Evolutionary conservation across 345 rosid genomes (phyloP).

Genomic region (Eucalyptus microcorys): DNA sequence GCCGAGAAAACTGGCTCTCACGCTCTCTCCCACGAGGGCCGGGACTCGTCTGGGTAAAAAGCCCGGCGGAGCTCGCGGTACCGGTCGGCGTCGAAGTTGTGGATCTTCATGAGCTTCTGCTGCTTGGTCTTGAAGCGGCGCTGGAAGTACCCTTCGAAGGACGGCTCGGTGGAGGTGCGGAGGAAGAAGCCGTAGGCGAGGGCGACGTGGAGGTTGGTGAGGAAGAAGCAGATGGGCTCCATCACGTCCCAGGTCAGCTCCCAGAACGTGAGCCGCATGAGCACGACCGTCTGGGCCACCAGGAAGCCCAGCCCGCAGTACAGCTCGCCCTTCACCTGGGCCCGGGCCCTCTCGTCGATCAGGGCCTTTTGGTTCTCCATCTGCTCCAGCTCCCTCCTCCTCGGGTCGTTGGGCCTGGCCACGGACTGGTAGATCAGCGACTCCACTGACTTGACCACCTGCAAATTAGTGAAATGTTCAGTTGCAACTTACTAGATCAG

Average conservation of each 20-base stretch:
- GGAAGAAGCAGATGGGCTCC: conserved; percentile 95
- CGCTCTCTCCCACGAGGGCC: neutral
- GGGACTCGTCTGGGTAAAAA: conserved; percentile 1
- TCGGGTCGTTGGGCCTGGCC: conserved; percentile 37
- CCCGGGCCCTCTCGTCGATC: conserved; percentile 46
- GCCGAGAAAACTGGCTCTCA: neutral
- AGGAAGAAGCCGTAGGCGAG: conserved; percentile 69
- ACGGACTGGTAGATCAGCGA: conserved; percentile 22
- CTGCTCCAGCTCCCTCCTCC: conserved; percentile 45
- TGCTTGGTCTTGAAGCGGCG: conserved; percentile 58
- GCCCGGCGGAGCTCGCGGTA: conserved; percentile 32
- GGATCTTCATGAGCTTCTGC: conserved; percentile 35
- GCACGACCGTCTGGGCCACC: conserved; percentile 45
- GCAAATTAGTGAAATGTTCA: neutral
- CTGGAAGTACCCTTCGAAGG: conserved; percentile 68
- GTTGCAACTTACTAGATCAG: neutral
- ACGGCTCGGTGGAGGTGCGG: conserved; percentile 68
- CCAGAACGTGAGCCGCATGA: conserved; percentile 98
- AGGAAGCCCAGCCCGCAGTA: conserved; percentile 60
- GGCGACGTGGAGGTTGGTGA: conserved; percentile 51
- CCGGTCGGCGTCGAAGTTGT: conserved; percentile 13
- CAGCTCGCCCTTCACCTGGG: conserved; percentile 52
- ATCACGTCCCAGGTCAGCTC: conserved; percentile 93
- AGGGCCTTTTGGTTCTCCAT: conserved; percentile 50
- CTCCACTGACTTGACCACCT: conserved; percentile 59